Evolutionary conservation across 1,284 basidiomycete genomes (phyloP).

Genomic region (Sporisorium scitamineum): DNA sequence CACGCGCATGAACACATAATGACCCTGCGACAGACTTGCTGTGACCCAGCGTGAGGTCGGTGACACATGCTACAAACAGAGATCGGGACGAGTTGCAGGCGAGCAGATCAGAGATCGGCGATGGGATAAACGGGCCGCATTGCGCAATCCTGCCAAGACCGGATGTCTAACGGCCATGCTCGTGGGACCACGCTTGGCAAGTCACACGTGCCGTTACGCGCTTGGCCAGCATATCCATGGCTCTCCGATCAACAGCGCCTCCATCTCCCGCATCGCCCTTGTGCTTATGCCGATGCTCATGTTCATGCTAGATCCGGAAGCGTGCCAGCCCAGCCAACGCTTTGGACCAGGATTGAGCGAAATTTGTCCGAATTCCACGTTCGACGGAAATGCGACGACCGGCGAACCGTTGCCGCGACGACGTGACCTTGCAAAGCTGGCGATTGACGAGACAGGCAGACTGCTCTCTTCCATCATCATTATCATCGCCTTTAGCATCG

Average conservation of each 20-base stretch:
- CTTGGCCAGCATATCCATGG: neutral
- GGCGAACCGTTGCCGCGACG: neutral
- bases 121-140: neutral
- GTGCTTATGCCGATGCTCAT: neutral
- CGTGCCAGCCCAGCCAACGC: neutral
- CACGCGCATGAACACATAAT: no score
- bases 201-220: neutral
- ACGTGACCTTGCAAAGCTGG: neutral
- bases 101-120: neutral
- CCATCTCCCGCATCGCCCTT: neutral
- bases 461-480: neutral
- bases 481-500: neutral
- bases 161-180: neutral
- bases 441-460: neutral
- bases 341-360: neutral
- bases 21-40: no score
- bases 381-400: constrained; percentile 24
- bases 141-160: constrained; percentile 2
- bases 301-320: neutral
- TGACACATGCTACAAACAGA: neutral
- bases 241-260: neutral
- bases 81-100: neutral
- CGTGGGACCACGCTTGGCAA: constrained; percentile 1
- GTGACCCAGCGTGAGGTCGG: neutral
- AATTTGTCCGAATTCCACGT: constrained; percentile 5